Evolutionary conservation across 2,329 filamentous ascomycete species (phyloP), one percentile per base, ranked within the genome.

Genomic region (Lachnellula arida): DNA sequence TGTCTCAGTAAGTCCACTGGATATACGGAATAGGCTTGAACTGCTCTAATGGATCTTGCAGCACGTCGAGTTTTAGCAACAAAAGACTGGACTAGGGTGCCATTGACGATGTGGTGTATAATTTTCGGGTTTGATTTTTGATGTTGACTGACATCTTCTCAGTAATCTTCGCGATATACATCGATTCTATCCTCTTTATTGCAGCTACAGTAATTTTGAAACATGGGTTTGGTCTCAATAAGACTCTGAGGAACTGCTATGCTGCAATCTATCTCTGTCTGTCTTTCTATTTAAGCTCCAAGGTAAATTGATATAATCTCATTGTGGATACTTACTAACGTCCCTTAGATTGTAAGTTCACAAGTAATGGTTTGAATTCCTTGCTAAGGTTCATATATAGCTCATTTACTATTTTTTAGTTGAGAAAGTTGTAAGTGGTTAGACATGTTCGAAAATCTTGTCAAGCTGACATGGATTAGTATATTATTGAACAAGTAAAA

Each of bases 101-200:
- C 60, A 5, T 23, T 64, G 43, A 60, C 60, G 23, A 57, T 56
- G 57, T 64, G 60, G 58, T 50, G 61, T 60, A 50, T 23, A 5
- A 25, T 59, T 59, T 35, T 52, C 3, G 14, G 15, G 4, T 44
- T 22, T 34, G 14, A 8, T 12, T 17, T 32, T 34, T 7, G 5
- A 14, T 32, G 7, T 12, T 23, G 22, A 23, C 22, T 23, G 4
- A 23, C 3, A 23, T 23, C 17, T 25, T 23, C 9, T 34, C 19
- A 64, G 62, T 65, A 3, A 58, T 60, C 19, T 51, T 85, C 37
- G 73, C 75, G 3, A 81, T 86, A 28, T 86, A 85, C 61, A 37
- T 73, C 58, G 81, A 85, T 60, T 86, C 82, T 0, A 81, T 79
- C 55, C 60, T 79, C 4, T 86, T 86, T 63, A 79, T 85, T 23